phyloP scores from a whole-genome alignment of 2,329 filamentous ascomycete genomes.

The Xylaria sp. region DNA sequence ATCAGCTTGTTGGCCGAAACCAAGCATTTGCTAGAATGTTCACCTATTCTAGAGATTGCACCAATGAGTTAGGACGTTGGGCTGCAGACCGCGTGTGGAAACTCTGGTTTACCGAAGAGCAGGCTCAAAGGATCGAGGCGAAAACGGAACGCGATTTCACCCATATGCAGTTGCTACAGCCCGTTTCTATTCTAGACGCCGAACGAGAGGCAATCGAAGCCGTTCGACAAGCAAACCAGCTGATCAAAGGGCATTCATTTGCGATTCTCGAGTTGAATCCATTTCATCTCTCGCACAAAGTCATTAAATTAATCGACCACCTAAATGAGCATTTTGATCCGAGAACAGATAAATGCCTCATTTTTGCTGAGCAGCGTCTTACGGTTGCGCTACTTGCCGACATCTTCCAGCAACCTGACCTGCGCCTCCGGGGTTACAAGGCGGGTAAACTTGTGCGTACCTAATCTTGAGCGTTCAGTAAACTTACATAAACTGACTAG shows the following conservation, averaged over 20 bases:
- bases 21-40: slow-evolving; percentile 67
- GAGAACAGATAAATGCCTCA: slow-evolving; percentile 76
- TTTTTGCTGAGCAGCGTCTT: slow-evolving; percentile 84
- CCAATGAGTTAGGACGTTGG: slow-evolving; percentile 81
- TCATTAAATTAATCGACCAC: slow-evolving; percentile 69
- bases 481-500: slow-evolving; percentile 36
- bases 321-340: slow-evolving; percentile 72
- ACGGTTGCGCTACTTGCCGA: slow-evolving; percentile 79
- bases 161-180: slow-evolving; percentile 44
- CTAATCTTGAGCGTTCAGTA: neutral
- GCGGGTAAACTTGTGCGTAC: slow-evolving; percentile 65
- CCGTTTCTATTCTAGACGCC: slow-evolving; percentile 42
- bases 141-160: slow-evolving; percentile 59
- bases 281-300: slow-evolving; percentile 75
- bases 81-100: slow-evolving; percentile 85
- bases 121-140: slow-evolving; percentile 69
- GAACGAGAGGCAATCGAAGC: slow-evolving; percentile 57
- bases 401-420: slow-evolving; percentile 67
- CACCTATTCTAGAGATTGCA: slow-evolving; percentile 67
- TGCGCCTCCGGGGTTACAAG: slow-evolving; percentile 67
- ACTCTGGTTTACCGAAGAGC: slow-evolving; percentile 72
- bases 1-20: slow-evolving; percentile 55
- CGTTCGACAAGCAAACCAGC: slow-evolving; percentile 67
- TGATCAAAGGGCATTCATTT: slow-evolving; percentile 66
- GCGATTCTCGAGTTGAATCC: slow-evolving; percentile 46